Evolutionary conservation across 768 basidiomycete genomes (phyloP), one percentile per base, ranked within the genome.

Genomic region (Amanita fuliginea): DNA sequence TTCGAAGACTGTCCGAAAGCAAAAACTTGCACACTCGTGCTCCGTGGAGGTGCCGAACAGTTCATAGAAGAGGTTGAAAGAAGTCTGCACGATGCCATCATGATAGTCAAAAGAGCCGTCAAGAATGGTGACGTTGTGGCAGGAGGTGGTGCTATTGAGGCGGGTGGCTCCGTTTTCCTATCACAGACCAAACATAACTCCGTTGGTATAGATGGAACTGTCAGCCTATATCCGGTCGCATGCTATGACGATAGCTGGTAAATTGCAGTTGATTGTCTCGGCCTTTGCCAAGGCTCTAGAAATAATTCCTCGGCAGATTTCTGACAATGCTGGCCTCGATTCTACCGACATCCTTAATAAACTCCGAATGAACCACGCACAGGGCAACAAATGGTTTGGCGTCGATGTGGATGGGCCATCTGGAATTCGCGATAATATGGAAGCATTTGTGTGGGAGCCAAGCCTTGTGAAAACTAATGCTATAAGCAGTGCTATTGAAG

Each of bases 41-140:
- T 99, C 52, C 78, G 96, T 46, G 96, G 96, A 51, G 96, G 96
- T 24, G 96, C 96, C 0, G 94, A 98, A 60, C 96, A 99, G 64
- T 98, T 99, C 66, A 98, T 98, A 54, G 92, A 92, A 61, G 96
- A 98, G 65, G 94, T 98, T 6, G 95, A 98, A 66, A 73, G 96
- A 50, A 93, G 90, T 78, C 67, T 99, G 56, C 95, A 99, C 61
- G 96, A 99, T 62, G 94, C 95, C 1, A 91, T 98, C 59, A 98
- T 98, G 94, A 94, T 99, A n/a, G 96, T 99, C 39, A 96, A 96
- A 68, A 77, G 96, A 46, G 94, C 96, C 3, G 83, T 99, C 57
- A 85, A 84, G 61, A 98, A 93, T 62, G 92, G 90, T 36, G 88
- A 95, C 48, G 84, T 99, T 45, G 96, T 99, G 32, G 96, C 96